phyloP scores from a whole-genome alignment of 2,329 filamentous ascomycete species.

The Colletotrichum kahawae region DNA sequence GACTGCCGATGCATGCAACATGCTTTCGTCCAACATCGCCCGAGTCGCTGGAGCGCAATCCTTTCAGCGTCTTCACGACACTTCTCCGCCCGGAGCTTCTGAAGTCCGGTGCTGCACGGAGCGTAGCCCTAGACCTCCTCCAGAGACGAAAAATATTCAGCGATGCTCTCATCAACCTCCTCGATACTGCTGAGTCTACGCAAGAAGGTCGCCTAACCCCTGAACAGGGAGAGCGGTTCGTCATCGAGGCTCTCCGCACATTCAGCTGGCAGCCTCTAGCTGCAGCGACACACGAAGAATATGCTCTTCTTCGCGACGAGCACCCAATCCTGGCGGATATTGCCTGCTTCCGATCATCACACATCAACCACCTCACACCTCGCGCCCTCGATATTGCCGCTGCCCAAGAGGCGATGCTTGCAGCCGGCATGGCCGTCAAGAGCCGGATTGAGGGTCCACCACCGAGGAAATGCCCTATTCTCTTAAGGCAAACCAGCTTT shows the following conservation, averaged over 20 bases:
- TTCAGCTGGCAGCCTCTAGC: conserved; percentile 53
- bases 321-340: conserved; percentile 56
- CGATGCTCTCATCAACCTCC: conserved; percentile 36
- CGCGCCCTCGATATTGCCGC: conserved; percentile 53
- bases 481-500: conserved; percentile 60
- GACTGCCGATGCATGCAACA: conserved; percentile 56
- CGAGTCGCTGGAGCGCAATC: conserved; percentile 41
- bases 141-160: conserved; percentile 46
- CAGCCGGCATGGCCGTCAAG: conserved; percentile 47
- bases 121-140: conserved; percentile 37
- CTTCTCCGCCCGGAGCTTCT: conserved; percentile 47
- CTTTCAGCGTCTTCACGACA: conserved; percentile 46
- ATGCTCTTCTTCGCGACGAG: conserved; percentile 43
- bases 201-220: conserved; percentile 30
- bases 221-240: conserved; percentile 38
- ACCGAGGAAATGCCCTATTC: conserved; percentile 43
- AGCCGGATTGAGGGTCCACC: conserved; percentile 58
- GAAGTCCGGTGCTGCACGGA: conserved; percentile 30
- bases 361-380: conserved; percentile 61
- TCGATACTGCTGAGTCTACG: conserved; percentile 36
- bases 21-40: conserved; percentile 48
- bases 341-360: conserved; percentile 43
- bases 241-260: conserved; percentile 47
- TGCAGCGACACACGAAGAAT: conserved; percentile 44
- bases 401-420: conserved; percentile 47